Evolutionary conservation across 176 grass and related monocot genomes (phyloP).

Genomic region (Metroxylon sagu): DNA sequence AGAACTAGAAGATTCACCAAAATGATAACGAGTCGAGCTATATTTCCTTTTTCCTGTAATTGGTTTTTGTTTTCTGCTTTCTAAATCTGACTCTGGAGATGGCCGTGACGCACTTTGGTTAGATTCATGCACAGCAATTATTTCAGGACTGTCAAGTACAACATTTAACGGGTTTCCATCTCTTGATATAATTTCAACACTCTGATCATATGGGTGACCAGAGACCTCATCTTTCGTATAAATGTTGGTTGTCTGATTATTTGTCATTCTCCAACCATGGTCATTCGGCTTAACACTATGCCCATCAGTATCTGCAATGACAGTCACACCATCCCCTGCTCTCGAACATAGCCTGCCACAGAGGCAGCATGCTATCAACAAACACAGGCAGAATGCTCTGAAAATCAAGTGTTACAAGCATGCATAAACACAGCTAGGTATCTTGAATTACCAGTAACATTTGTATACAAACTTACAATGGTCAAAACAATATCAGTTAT

Average conservation of each 20-base stretch:
- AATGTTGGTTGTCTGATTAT: conserved; percentile 22
- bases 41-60: conserved; percentile 31
- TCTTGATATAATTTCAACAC: too few relatives aligned
- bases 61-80: conserved; percentile 20
- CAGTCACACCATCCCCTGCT: conserved; percentile 13
- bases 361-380: neutral
- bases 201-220: too few relatives aligned
- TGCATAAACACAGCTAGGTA: too few relatives aligned
- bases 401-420: too few relatives aligned
- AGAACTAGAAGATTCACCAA: conserved; percentile 30
- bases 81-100: neutral
- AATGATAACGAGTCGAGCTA: conserved; percentile 16
- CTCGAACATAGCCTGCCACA: conserved; percentile 24
- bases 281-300: conserved; percentile 11
- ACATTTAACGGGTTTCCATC: too few relatives aligned
- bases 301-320: conserved; percentile 6
- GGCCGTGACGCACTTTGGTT: neutral
- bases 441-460: too few relatives aligned
- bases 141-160: too few relatives aligned
- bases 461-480: too few relatives aligned
- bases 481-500: too few relatives aligned
- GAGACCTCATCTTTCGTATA: too few relatives aligned
- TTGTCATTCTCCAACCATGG: conserved; percentile 37
- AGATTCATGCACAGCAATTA: neutral
- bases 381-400: too few relatives aligned